A percentile compares a stretch with the other conserved stretches of the same genome.
Evolutionary conservation across 306 rosid species (phyloP).

Genomic region (Dryas drummondii): DNA sequence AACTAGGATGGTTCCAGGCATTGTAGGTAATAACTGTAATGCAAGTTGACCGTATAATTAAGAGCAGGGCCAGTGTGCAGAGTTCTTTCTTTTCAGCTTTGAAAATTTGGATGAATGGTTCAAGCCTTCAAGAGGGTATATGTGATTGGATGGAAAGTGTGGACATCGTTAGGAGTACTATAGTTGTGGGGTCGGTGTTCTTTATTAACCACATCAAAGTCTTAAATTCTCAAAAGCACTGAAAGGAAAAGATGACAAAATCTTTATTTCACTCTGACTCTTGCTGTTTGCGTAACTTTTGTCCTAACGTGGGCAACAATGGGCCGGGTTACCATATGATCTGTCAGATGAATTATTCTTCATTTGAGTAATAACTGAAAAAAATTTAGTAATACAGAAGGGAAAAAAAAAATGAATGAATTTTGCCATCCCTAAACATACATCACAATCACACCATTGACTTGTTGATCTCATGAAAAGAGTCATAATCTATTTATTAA

Average conservation of each 20-base stretch:
- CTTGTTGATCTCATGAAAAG: no score
- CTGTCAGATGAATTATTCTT: not conserved
- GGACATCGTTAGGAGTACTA: slow-evolving; percentile 33
- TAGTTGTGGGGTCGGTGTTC: slow-evolving; percentile 29
- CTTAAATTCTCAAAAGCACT: slow-evolving; percentile 3
- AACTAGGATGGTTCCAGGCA: slow-evolving; percentile 90
- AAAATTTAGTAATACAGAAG: no score
- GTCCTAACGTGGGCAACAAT: not conserved
- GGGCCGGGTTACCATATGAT: not conserved
- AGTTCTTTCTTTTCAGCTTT: not conserved
- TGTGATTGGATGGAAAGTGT: slow-evolving; percentile 34
- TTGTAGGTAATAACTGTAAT: slow-evolving; percentile 33
- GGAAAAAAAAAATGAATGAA: no score
- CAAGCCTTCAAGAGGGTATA: not conserved
- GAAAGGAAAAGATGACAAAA: slow-evolving; percentile 12
- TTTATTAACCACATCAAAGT: slow-evolving; percentile 6
- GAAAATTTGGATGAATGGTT: slow-evolving; percentile 7
- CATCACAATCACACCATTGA: no score
- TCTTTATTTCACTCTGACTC: slow-evolving; percentile 14
- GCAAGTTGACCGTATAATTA: not conserved
- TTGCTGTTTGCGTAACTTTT: not conserved
- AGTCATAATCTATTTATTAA: no score
- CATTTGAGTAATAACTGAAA: not conserved
- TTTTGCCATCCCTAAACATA: no score
- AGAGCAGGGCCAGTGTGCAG: not conserved